A percentile compares a stretch with the other conserved stretches of the same genome.
Conservation (phyloP, 148 eudicot species). For the Camellia lanceoleosa region DNA sequence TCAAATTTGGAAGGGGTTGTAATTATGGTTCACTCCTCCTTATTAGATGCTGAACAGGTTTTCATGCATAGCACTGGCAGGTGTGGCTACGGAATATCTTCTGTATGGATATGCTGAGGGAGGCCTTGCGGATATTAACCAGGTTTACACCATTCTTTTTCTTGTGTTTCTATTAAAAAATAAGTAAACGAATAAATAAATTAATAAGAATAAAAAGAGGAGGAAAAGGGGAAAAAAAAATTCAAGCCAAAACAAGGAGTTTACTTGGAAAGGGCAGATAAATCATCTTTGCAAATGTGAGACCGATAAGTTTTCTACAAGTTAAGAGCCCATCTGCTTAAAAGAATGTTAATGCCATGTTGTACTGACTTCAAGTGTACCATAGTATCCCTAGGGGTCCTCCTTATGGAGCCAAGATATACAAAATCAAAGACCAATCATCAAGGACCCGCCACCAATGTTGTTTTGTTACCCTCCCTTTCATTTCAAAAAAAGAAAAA, state of each 20-base stretch:
- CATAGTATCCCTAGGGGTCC: too few species aligned
- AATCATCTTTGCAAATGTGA: too few species aligned
- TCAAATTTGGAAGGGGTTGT: not conserved
- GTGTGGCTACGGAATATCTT: conserved; percentile 87
- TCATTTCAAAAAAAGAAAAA: too few species aligned
- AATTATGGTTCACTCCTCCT: conserved; percentile 10
- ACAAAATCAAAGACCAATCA: too few species aligned
- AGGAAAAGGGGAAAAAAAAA: not conserved
- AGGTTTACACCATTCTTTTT: conserved; percentile 37
- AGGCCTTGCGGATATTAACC: conserved; percentile 75
- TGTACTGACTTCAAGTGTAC: too few species aligned
- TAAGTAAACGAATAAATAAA: not conserved
- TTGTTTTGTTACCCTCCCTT: too few species aligned
- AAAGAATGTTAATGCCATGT: too few species aligned
- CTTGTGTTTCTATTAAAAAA: not conserved
- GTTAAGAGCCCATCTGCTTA: too few species aligned
- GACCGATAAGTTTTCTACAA: too few species aligned
- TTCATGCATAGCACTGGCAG: conserved; percentile 92
- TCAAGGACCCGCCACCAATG: too few species aligned
- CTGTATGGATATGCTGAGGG: conserved; percentile 90
- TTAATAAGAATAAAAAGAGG: not conserved
- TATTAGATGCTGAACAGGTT: conserved; percentile 83
- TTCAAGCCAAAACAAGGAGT: not conserved
- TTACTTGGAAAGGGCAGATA: too few species aligned
- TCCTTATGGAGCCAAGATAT: too few species aligned